phyloP scores from a whole-genome alignment of 1,139 yeast species.

The Blastobotrys ciferrii region DNA sequence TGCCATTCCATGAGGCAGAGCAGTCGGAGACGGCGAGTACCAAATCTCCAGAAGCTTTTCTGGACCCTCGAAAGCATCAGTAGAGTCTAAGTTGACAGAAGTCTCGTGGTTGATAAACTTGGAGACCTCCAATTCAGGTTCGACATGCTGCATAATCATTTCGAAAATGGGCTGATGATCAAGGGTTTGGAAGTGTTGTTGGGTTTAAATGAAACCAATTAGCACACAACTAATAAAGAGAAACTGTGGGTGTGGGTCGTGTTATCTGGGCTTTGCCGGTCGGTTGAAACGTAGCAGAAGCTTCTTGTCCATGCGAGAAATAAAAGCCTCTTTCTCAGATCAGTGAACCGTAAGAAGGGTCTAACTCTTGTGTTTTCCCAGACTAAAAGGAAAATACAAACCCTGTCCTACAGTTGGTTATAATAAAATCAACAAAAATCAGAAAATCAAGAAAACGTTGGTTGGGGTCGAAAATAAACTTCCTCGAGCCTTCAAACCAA shows the following conservation, averaged over 20 bases:
- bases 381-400: slow-evolving; percentile 29
- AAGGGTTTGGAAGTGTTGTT: slow-evolving; percentile 7
- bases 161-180: slow-evolving; percentile 34
- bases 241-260: slow-evolving; percentile 41
- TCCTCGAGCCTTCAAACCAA: not conserved
- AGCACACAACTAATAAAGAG: not conserved
- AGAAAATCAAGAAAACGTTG: not conserved
- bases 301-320: slow-evolving; percentile 20
- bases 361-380: slow-evolving; percentile 26
- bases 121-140: slow-evolving; percentile 6
- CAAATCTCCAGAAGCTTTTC: slow-evolving; percentile 90
- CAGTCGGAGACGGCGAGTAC: slow-evolving; percentile 57
- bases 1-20: slow-evolving; percentile 36
- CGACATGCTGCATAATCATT: slow-evolving; percentile 5
- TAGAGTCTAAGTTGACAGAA: slow-evolving; percentile 77
- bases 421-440: slow-evolving; percentile 5
- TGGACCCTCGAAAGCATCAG: slow-evolving; percentile 95
- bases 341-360: slow-evolving; percentile 25
- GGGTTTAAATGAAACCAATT: not conserved
- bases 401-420: slow-evolving; percentile 22
- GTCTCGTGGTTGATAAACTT: slow-evolving; percentile 69
- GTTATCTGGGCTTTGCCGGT: slow-evolving; percentile 44
- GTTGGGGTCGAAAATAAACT: not conserved
- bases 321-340: slow-evolving; percentile 17
- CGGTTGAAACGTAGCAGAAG: slow-evolving; percentile 38